Evolutionary conservation across 306 rosid genomes (phyloP).

Genomic region (Vigna radiata): DNA sequence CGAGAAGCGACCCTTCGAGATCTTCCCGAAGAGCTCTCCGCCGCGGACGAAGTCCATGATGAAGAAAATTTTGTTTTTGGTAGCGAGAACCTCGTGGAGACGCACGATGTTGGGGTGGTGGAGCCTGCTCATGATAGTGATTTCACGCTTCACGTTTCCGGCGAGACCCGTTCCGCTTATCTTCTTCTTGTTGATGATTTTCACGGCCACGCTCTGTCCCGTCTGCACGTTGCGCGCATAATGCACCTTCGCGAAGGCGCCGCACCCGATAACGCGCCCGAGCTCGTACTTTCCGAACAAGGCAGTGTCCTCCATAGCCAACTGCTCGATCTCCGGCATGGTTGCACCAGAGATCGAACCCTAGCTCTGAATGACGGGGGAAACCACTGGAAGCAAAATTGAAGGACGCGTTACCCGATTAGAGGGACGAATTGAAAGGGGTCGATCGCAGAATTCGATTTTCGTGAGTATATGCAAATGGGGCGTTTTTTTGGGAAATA

Average conservation of each 20-base stretch:
- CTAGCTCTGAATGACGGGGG: not conserved
- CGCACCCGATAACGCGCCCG: conserved; percentile 54
- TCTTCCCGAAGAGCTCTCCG: conserved; percentile 52
- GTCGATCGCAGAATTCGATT: not conserved
- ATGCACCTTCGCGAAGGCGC: conserved; percentile 60
- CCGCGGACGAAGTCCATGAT: conserved; percentile 54
- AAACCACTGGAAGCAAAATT: not conserved
- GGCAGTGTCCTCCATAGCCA: conserved; percentile 34
- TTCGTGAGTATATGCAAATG: not conserved
- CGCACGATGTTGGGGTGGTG: conserved; percentile 55
- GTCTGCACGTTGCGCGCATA: conserved; percentile 49
- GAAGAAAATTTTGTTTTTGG: conserved; percentile 51
- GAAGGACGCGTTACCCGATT: not conserved
- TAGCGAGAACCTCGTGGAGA: conserved; percentile 56
- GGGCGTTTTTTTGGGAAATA: not conserved
- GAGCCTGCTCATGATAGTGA: conserved; percentile 53
- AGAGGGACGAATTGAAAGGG: conserved; percentile 21
- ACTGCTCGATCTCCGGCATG: conserved; percentile 60
- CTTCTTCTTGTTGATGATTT: conserved; percentile 58
- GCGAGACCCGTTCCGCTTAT: conserved; percentile 39
- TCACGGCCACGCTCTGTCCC: conserved; percentile 59
- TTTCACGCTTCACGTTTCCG: conserved; percentile 55
- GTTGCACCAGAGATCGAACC: conserved; percentile 54
- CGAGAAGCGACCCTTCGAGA: conserved; percentile 48
- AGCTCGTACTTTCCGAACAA: conserved; percentile 60